phyloP scores from a whole-genome alignment of 73 alveolate genomes.

The Halteria grandinella region DNA sequence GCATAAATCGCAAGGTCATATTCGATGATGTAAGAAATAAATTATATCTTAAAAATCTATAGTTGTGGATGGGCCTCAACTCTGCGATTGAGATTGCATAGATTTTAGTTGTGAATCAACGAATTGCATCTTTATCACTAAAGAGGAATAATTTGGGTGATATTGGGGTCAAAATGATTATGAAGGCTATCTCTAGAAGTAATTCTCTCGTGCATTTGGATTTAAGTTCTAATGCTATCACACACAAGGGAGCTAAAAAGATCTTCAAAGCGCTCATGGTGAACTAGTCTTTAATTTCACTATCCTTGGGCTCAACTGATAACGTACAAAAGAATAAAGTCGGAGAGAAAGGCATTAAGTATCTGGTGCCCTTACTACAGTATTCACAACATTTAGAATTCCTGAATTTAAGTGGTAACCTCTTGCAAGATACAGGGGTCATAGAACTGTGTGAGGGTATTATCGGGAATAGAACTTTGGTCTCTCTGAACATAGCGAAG shows the following conservation, averaged over 20 bases:
- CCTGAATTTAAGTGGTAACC: slow-evolving; percentile 54
- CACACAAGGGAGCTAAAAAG: slow-evolving; percentile 66
- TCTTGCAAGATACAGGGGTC: slow-evolving; percentile 62
- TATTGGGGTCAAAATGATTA: slow-evolving; percentile 59
- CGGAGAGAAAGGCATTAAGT: slow-evolving; percentile 54
- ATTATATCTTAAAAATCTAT: not conserved
- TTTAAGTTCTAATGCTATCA: slow-evolving; percentile 59
- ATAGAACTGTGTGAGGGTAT: slow-evolving; percentile 54
- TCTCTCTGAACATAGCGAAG: slow-evolving; percentile 49
- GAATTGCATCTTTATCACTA: slow-evolving; percentile 36
- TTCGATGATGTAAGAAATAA: slow-evolving; percentile 19
- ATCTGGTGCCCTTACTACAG: slow-evolving; percentile 36
- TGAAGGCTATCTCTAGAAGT: slow-evolving; percentile 49
- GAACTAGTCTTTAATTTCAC: slow-evolving; percentile 46
- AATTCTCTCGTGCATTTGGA: slow-evolving; percentile 54
- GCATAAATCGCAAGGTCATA: slow-evolving; percentile 37
- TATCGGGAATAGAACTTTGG: slow-evolving; percentile 40
- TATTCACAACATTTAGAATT: slow-evolving; percentile 28
- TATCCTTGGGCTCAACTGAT: slow-evolving; percentile 53
- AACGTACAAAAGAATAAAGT: slow-evolving; percentile 66
- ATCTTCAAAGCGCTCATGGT: slow-evolving; percentile 44
- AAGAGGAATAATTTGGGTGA: slow-evolving; percentile 71
- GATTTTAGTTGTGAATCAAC: slow-evolving; percentile 5
- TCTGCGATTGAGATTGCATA: slow-evolving; percentile 22
- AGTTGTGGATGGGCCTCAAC: slow-evolving; percentile 45